phyloP scores from a whole-genome alignment of 140 eudicot species.

The Oenanthe javanica region DNA sequence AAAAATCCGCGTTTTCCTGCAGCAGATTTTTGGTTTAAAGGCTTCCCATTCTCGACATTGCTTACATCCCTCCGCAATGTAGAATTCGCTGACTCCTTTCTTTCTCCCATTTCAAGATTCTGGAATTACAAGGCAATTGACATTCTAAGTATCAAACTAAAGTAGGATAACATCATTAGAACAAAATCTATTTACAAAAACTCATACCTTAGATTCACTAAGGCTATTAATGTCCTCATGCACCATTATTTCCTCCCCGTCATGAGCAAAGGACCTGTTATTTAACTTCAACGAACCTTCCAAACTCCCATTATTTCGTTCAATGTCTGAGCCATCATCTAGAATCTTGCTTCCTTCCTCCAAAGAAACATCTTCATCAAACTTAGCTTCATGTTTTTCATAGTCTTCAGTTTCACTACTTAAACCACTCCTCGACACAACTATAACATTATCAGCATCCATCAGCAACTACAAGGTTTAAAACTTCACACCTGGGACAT shows the following conservation, averaged over 20 bases:
- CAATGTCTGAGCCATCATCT: constrained; percentile 27
- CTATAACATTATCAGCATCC: constrained; percentile 12
- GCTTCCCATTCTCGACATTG: constrained; percentile 36
- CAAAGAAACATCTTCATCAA: constrained; percentile 26
- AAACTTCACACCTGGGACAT: neutral
- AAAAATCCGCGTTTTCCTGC: neutral
- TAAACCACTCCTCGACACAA: neutral
- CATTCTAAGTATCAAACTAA: constrained; percentile 6
- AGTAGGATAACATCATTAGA: neutral
- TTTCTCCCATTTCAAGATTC: constrained; percentile 45
- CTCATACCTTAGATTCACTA: constrained; percentile 42
- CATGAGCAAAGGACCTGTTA: constrained; percentile 23
- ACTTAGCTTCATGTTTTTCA: constrained; percentile 22
- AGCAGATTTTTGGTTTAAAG: constrained; percentile 19
- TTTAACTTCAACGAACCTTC: constrained; percentile 15
- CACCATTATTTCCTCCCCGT: constrained; percentile 11
- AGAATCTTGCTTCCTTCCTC: constrained; percentile 36
- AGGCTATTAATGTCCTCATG: constrained; percentile 30
- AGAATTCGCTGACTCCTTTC: constrained; percentile 19
- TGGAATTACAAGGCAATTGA: constrained; percentile 15
- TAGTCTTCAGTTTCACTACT: constrained; percentile 15
- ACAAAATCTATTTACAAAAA: neutral
- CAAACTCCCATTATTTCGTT: constrained; percentile 25
- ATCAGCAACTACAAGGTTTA: neutral
- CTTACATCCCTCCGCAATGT: constrained; percentile 27